Evolutionary conservation across 768 basidiomycete genomes (phyloP).

Genomic region (Podaxis carcinomalis): DNA sequence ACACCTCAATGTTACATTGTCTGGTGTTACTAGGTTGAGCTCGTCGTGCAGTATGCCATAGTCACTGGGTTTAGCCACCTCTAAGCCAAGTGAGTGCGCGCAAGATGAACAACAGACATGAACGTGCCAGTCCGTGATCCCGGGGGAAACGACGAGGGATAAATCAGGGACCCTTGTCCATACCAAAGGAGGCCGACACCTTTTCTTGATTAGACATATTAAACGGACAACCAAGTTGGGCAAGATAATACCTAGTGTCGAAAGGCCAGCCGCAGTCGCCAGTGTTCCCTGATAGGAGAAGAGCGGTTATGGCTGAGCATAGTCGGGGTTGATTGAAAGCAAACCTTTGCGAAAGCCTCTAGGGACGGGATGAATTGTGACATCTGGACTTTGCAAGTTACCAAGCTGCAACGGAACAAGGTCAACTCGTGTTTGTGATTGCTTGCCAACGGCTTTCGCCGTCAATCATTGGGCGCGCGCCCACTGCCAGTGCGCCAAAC

Average conservation of each 20-base stretch:
- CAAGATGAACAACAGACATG: not conserved
- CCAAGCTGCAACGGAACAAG: not conserved
- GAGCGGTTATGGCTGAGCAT: not conserved
- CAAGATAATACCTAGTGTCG: constrained; percentile 44
- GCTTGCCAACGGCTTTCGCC: not conserved
- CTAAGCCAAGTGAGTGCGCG: constrained; percentile 28
- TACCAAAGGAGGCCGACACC: constrained; percentile 76
- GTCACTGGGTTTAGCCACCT: constrained; percentile 67
- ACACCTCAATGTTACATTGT: constrained; percentile 66
- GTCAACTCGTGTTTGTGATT: not conserved
- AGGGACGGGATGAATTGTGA: constrained; percentile 38
- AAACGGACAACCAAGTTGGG: constrained; percentile 4
- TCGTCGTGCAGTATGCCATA: constrained; percentile 75
- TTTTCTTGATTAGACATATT: constrained; percentile 20
- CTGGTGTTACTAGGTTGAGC: constrained; percentile 66
- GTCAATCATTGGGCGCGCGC: no score
- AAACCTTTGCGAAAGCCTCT: constrained; percentile 44
- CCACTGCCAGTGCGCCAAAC: no score
- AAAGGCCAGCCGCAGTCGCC: constrained; percentile 53
- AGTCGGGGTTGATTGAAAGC: not conserved
- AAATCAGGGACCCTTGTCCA: constrained; percentile 87
- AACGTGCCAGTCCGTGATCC: constrained; percentile 74
- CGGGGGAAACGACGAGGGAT: constrained; percentile 75
- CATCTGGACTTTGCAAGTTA: constrained; percentile 18
- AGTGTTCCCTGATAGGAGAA: constrained; percentile 38